Base-by-base conservation (phyloP, 2,329 filamentous ascomycete species). In the Ophiocordyceps polyrhachis-furcata region DNA sequence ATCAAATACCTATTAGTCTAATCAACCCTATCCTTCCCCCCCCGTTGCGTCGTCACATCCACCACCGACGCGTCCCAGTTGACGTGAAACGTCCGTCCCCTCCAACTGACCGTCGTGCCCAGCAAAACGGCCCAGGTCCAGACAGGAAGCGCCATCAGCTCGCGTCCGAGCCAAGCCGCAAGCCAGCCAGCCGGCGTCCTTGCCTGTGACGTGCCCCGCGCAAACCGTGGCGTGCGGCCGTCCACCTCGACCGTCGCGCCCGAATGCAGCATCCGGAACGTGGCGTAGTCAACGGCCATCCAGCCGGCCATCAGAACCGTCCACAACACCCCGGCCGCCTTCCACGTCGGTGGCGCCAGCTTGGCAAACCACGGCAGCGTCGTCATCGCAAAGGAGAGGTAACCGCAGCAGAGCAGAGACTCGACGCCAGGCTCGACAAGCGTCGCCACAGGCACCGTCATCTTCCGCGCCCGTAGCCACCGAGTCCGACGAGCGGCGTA, bases 391-490 rank as follows among this genome's bases (percentile, higher is more conserved):
- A 82, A 93, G 1, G 86, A 74, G 40, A 87, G 77, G 55, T 93
- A 87, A 0, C 79, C 63, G 20, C 81, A 86, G 62, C 87, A 95
- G 0, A 96, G 58, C 31, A 98, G 73, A 25, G 81, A 82, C 60
- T 98, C 91, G 1, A 93, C 87, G 2, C 87, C 88, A 0, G 89
- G 91, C 58, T 98, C 91, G 3, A 95, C 84, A 1, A 95, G 66
- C 0, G 93, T 96, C 0, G 91, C 93, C 0, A 82, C 68, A 2
- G 85, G 72, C 14, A 98, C 91, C 0, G 89, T 95, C 67, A 86
- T 96, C 60, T 98, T 98, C 41, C 91, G 73, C 1, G 94, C 93
- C 6, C 91, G 76, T 21, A 96, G 68, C 91, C 91, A 98, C 44
- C 91, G 75, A 4, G 88, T 80, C 21, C 91, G 74, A 13, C 91